Base-by-base conservation (phyloP, 192 early-diverging fungal genomes). In the Mortierella claussenii region DNA sequence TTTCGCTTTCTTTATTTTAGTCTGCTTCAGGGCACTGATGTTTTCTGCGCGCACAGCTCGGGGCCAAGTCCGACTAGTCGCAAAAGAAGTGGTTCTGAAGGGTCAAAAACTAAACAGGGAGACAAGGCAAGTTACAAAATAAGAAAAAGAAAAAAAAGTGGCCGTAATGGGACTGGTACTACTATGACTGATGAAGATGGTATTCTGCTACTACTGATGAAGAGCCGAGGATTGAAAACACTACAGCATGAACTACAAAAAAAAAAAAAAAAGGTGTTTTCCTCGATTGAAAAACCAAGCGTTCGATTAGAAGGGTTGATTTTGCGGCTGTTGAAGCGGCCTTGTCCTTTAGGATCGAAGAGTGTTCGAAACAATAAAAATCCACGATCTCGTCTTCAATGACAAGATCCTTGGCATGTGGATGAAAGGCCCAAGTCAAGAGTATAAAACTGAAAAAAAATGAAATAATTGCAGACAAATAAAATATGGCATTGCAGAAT, bases 301-400 rank as follows among this genome's bases (percentile, higher is more conserved):
- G 58, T 66, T 54, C 60, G 36, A 63, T 51, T 12, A 24, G 53
- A 71, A 54, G 69, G 53, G 59, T 67, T 51, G 59, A 44, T 59
- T 67, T 48, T 76, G 73, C 65, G 65, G 73, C 73, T 76, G 73
- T 76, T 76, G 73, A 76, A 76, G 73, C 73, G 63, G 65, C 73
- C 73, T 76, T 62, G 63, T 61, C 47, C 73, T 65, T 71, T 65
- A 34, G 33, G 20, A 58, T 58, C 55, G 55, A 40, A 36, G 18
- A 26, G 43, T 33, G 31, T 26, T 42, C 40, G 17, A 17, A 20
- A 48, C 13, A 48, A 15, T 48, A 48, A 48, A 48, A 48, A 53
- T 53, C 13, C 37, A 40, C 37, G 37, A 20, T 31, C 28, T 37
- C 12, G 27, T 57, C 69, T 34, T 15, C 36, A 24, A 55, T 48